Percentiles rank a stretch among this genome's conserved stretches.
Conservation (phyloP, 768 basidiomycete genomes). For the Clavaria fumosa region DNA sequence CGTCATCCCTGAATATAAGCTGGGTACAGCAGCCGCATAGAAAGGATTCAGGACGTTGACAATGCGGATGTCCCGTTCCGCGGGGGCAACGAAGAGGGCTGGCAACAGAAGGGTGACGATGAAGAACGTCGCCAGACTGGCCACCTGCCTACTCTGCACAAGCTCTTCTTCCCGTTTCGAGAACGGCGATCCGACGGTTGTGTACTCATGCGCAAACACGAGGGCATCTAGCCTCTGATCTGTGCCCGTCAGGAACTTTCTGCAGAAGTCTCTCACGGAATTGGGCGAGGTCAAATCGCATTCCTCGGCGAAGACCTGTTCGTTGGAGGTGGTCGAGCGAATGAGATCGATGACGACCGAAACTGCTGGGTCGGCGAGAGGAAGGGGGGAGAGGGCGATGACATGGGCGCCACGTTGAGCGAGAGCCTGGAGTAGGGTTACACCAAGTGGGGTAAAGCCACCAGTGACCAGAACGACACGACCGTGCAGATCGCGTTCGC, state of each 20-base stretch:
- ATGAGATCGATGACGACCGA: conserved; percentile 51
- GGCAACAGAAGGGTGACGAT: conserved; percentile 70
- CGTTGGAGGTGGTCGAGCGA: conserved; percentile 54
- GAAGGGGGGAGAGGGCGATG: conserved; percentile 52
- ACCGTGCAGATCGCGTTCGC: conserved; percentile 65
- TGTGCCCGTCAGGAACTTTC: conserved; percentile 45
- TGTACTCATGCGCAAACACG: conserved; percentile 66
- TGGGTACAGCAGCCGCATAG: conserved; percentile 60
- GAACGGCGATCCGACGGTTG: conserved; percentile 35
- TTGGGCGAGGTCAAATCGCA: conserved; percentile 55
- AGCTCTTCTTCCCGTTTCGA: conserved; percentile 12
- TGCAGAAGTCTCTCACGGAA: conserved; percentile 56
- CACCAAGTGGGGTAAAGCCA: conserved; percentile 56
- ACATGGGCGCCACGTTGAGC: conserved; percentile 68
- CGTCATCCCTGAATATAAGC: no score
- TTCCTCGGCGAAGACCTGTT: conserved; percentile 64
- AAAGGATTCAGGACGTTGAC: conserved; percentile 79
- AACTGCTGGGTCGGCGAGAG: conserved; percentile 37
- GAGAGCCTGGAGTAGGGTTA: conserved; percentile 48
- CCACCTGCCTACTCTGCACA: conserved; percentile 25
- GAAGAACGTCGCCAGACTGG: conserved; percentile 59
- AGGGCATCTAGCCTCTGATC: conserved; percentile 65
- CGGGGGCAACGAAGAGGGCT: conserved; percentile 61
- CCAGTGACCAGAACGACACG: conserved; percentile 61
- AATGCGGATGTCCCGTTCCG: conserved; percentile 85